These are phyloP conservation scores for Climacium dendroides DNA, from an alignment of 225 moss, liverwort and hornwort species.

Conservation along the genomic window DNA sequence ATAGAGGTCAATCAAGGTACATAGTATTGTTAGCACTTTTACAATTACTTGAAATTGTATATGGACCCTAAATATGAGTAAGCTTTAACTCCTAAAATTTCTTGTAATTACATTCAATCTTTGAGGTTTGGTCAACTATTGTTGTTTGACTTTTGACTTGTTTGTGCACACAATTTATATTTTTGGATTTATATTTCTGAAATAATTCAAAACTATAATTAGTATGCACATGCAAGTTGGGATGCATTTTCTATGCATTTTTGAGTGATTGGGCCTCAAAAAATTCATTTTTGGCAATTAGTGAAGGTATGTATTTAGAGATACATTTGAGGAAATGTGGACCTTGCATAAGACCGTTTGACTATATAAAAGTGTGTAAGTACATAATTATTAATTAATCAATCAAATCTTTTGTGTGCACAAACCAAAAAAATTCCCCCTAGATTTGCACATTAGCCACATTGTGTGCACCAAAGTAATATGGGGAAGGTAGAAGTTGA, in stretches of 20 bases:
- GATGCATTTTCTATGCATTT: neutral
- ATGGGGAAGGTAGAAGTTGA: no score
- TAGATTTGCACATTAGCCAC: no score
- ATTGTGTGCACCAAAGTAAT: no score
- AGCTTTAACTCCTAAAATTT: neutral
- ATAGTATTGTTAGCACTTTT: neutral
- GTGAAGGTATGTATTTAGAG: neutral
- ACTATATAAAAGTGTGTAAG: no score
- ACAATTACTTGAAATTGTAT: neutral
- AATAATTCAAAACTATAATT: neutral
- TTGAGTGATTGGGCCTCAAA: neutral
- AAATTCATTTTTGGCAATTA: neutral
- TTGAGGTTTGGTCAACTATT: neutral
- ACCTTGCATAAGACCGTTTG: no score
- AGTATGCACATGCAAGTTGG: accelerated
- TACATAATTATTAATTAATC: no score
- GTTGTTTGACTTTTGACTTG: neutral
- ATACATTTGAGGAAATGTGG: no score
- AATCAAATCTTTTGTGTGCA: no score
- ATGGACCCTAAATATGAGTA: neutral
- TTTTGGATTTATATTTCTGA: neutral
- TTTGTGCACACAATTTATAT: neutral
- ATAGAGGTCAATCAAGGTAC: accelerated
- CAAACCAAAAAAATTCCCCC: no score
- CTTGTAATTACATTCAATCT: neutral